Conservation (phyloP, 768 basidiomycete genomes). For the Pisolithus albus region DNA sequence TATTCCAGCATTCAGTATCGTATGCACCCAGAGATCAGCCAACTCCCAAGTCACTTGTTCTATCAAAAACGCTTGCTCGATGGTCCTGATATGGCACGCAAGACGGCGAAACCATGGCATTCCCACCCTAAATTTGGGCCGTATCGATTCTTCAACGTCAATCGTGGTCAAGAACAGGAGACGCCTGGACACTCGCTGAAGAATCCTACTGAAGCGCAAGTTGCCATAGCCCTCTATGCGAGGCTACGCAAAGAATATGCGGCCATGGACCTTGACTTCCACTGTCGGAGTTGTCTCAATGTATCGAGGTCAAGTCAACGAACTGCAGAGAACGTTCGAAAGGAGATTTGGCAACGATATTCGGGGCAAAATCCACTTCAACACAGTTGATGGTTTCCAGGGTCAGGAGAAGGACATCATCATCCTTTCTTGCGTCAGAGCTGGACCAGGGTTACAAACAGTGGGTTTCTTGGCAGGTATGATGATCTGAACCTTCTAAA, state of each 20-base stretch:
- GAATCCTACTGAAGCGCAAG: slow-evolving; percentile 67
- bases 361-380: slow-evolving; percentile 74
- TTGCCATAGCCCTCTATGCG: slow-evolving; percentile 71
- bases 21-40: slow-evolving; percentile 96
- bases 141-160: slow-evolving; percentile 86
- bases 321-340: slow-evolving; percentile 65
- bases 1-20: slow-evolving; percentile 88
- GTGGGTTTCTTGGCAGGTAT: slow-evolving; percentile 87
- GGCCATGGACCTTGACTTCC: slow-evolving; percentile 45
- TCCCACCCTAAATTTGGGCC: slow-evolving; percentile 65
- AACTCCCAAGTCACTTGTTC: slow-evolving; percentile 82
- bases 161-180: slow-evolving; percentile 52
- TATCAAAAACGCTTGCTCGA: slow-evolving; percentile 76
- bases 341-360: slow-evolving; percentile 67
- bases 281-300: slow-evolving; percentile 80
- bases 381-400: slow-evolving; percentile 98
- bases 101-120: slow-evolving; percentile 88
- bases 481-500: slow-evolving; percentile 3
- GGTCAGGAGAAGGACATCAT: slow-evolving; percentile 99
- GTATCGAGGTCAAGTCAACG: slow-evolving; percentile 85
- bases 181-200: slow-evolving; percentile 60
- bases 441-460: slow-evolving; percentile 72
- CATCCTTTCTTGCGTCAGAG: slow-evolving; percentile 93
- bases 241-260: slow-evolving; percentile 61
- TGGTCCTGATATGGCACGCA: slow-evolving; percentile 80